Percentiles rank a stretch among this genome's conserved stretches.
Conservation (phyloP, 139 green algal genomes). For the Chlamydomonas incerta region DNA sequence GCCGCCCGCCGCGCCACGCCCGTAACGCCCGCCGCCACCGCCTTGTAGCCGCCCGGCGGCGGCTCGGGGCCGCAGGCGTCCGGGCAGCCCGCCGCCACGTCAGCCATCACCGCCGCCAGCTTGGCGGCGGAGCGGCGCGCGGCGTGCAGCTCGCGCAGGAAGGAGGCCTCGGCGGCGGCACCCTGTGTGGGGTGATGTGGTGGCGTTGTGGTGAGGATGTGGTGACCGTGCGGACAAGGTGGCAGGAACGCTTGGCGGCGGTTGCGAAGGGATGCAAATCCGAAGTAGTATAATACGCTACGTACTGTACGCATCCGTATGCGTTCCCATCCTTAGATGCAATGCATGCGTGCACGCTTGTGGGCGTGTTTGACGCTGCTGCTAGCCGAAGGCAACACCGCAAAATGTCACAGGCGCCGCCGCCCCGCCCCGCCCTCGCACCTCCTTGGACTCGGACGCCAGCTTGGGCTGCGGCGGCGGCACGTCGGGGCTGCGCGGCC, state of each 20-base stretch:
- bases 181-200: too few species aligned
- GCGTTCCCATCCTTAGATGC: too few species aligned
- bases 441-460: slow-evolving; percentile 28
- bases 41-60: slow-evolving; percentile 14
- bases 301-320: too few species aligned
- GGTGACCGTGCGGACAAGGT: too few species aligned
- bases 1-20: neutral
- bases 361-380: too few species aligned
- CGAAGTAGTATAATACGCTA: too few species aligned
- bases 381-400: too few species aligned
- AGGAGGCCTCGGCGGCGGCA: slow-evolving; percentile 14
- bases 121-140: slow-evolving; percentile 27
- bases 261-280: too few species aligned
- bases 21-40: neutral
- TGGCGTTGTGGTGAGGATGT: too few species aligned
- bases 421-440: neutral
- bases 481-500: slow-evolving; percentile 6
- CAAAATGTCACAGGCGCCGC: too few species aligned
- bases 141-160: slow-evolving; percentile 30
- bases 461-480: slow-evolving; percentile 18
- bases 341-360: too few species aligned
- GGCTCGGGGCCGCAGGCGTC: neutral
- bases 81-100: slow-evolving; percentile 9
- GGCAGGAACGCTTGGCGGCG: too few species aligned
- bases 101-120: neutral